Evolutionary conservation across 73 alveolate genomes (phyloP), one percentile per base, ranked within the genome.

Genomic region (Paramecium caudatum): DNA sequence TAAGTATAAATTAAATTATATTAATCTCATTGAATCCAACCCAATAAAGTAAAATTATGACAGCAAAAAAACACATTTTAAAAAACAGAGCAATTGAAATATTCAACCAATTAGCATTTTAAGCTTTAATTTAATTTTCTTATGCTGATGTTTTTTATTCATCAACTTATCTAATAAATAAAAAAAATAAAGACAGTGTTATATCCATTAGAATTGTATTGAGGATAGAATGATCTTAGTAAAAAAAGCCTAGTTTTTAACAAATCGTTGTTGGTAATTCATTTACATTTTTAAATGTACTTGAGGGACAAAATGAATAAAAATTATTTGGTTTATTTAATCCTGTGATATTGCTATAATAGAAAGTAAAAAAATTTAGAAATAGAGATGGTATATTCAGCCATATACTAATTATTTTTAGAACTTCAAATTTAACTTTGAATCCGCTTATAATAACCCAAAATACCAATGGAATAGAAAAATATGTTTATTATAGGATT

Each of bases 11-110:
- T 19, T 13, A 74, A 19, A 74, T 45, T 23, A 74, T 23, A 74
- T 74, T 74, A 17, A 74, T 74, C 37, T 74, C 43, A 19, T 74
- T 37, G 21, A 74, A 74, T 41, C 88, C 88, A 41, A 74, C 88
- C 62, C 62, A 41, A 74, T 74, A 74, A 9, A 74, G 19, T 43
- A 74, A 37, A 10, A 74, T 25, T 3, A 74, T 37, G 0, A 39
- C 39, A 1, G 43, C 16, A 2, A n/a, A 41, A 21, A 39, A 39
- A 0, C 47, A 23, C 0, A 74, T 74, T 74, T 25, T 37, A 41
- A 74, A 74, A 12, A 39, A 74, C 16, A 41, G 16, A 10, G 88
- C 65, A 5, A 74, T 36, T 16, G 12, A 1, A 4, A 74, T 74
- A 19, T 41, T 36, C 16, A 10, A 19, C 88, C 88, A 74, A 9